Base-by-base conservation (phyloP, 257 asterid species). In the Linderniella brevidens region DNA sequence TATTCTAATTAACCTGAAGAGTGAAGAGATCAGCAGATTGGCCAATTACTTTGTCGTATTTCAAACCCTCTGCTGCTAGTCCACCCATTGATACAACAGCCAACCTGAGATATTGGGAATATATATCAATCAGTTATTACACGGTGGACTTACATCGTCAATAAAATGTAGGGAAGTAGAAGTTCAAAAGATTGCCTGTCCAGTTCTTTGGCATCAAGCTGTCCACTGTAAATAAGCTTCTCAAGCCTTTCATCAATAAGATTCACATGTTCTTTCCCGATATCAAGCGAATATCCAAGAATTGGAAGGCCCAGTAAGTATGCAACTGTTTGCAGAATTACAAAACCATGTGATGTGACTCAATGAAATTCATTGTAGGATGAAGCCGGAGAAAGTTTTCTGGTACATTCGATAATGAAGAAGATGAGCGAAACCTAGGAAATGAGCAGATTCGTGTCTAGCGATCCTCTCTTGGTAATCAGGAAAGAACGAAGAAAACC, bases 81-180 rank as follows among this genome's bases (percentile, higher is more conserved):
- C 97, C 95, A 35, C 93, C 97, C 95, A 88, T 80, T 20, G 95
- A 92, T 41, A 88, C 90, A 17, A 80, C 92, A 37, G 95, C 97
- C 50, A 88, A 58, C 78, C 97, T 88, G 74, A 54, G 53, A 58
- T 53, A 17, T 7, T 16, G 13, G 47, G 14, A 14, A 38, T n/a
- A 37, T 19, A 3, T 52, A 37, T 11, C 13, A 39, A 39, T 10
- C 3, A 39, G 13, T 13, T 3, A 13, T 13, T 39, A 13, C 43
- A 39, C 4, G 43, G 43, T 10, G 43, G 43, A 39, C 13, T 39
- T 11, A 39, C 1, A 39, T 11, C 43, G 3, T 39, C 9, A 39
- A 39, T 1, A 39, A 13, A 39, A 3, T 9, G 1, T 13, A 42
- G 17, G 47, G 7, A 29, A 48, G 5, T 37, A 52, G 43, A 10